Evolutionary conservation across 768 basidiomycete species (phyloP).

Genomic region (Candolleomyces aberdarensis): DNA sequence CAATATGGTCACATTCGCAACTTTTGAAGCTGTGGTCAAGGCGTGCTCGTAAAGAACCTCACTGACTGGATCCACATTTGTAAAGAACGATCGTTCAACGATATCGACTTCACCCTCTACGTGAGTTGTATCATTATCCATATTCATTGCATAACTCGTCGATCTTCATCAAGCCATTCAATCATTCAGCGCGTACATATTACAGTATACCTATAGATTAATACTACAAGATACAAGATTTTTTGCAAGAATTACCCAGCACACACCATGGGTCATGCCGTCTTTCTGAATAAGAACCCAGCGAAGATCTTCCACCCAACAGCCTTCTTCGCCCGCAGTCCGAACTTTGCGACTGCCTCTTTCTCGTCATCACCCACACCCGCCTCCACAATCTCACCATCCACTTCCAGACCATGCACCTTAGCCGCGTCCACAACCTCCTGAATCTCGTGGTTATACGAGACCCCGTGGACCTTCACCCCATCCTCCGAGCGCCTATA

Average conservation of each 20-base stretch:
- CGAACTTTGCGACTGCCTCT: conserved; percentile 1
- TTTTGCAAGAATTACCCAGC: not conserved
- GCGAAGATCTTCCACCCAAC: conserved; percentile 9
- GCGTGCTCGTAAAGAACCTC: conserved; percentile 19
- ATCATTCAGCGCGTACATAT: too few species aligned
- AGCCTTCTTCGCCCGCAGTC: conserved; percentile 3
- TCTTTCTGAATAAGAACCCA: conserved; percentile 5
- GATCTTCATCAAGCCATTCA: too few species aligned
- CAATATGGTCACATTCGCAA: conserved; percentile 80
- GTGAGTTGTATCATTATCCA: too few species aligned
- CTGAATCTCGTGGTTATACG: conserved; percentile 3
- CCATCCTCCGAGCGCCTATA: conserved; percentile 3
- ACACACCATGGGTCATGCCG: not conserved
- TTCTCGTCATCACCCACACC: conserved; percentile 5
- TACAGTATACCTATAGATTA: too few species aligned
- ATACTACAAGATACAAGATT: too few species aligned
- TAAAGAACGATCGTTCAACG: too few species aligned
- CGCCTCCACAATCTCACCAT: conserved; percentile 1
- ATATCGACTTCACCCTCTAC: too few species aligned
- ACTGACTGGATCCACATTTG: too few species aligned
- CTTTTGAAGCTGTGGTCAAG: conserved; percentile 62
- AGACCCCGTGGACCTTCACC: conserved; percentile 1
- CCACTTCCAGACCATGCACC: conserved; percentile 5
- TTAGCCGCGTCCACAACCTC: not conserved
- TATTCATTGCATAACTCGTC: too few species aligned